Evolutionary conservation across 306 rosid genomes (phyloP), one percentile per base, ranked within the genome.

Genomic region (Cicer arietinum): DNA sequence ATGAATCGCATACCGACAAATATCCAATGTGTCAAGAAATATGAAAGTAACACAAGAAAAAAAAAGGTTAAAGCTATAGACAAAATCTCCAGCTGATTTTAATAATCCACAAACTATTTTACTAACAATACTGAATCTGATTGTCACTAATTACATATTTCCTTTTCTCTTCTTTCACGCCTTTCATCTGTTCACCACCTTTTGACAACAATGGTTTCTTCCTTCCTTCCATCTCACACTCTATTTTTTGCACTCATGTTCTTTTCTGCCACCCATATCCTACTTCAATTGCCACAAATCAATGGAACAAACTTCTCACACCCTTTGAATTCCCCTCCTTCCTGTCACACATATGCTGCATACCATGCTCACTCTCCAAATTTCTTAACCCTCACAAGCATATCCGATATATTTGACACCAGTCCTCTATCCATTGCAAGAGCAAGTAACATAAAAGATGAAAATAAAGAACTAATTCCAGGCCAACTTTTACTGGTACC

Each of bases 401-500:
- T 91, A 52, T 82, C 93, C 65, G 75, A 82, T 60, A 69, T 88
- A 7, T 91, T 91, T 73, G 85, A 67, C 44, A 84, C 84, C 25
- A 74, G 78, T 73, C 84, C 69, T 67, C 53, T 56, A 37, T 80
- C 77, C 9, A 88, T 89, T 59, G 88, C 89, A 16, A 70, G 76
- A 16, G 87, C 95, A 14, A 89, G 86, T 52, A 91, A 80, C 69
- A 72, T 64, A 37, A 58, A 62, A 10, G 22, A 75, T 1, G 82
- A 75, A 48, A 7, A 46, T 11, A 56, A 39, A 1, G 10, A 41
- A 37, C 80, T 89, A 30, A 41, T 77, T 54, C 71, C 85, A 1
- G 82, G 83, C 67, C 89, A 88, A 41, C 90, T 89, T 77, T 79
- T 92, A 57, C 81, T 89, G 1, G 56, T 92, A 67, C 91, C 97